Conservation (phyloP, 495 filamentous ascomycete species). For the Penicillium argentinense region DNA sequence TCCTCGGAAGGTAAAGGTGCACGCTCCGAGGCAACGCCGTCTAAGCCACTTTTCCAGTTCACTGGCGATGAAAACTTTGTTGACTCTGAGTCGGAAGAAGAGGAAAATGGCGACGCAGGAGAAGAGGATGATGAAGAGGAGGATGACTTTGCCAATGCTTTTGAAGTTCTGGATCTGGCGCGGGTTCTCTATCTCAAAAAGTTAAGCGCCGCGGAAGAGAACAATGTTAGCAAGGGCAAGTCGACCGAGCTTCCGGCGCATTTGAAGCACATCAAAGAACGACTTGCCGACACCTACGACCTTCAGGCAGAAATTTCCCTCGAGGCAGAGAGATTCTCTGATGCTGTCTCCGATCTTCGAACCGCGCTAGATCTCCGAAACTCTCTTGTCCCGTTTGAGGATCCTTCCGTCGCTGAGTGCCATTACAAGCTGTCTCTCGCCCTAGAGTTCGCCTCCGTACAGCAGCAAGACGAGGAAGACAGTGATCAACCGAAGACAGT, state of each 20-base stretch:
- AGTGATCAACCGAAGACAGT: slow-evolving; percentile 37
- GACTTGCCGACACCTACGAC: slow-evolving; percentile 86
- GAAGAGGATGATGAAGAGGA: slow-evolving; percentile 69
- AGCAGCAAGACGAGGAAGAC: slow-evolving; percentile 50
- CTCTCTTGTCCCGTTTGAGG: slow-evolving; percentile 72
- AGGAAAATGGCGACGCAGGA: slow-evolving; percentile 44
- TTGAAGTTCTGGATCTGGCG: slow-evolving; percentile 87
- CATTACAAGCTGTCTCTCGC: slow-evolving; percentile 96
- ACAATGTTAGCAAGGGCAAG: slow-evolving; percentile 46
- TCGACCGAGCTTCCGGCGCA: slow-evolving; percentile 48
- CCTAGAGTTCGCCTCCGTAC: slow-evolving; percentile 88
- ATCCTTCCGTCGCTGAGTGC: slow-evolving; percentile 83
- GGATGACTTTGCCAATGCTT: slow-evolving; percentile 87
- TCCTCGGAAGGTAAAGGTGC: slow-evolving; percentile 37
- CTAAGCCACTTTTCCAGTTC: slow-evolving; percentile 84
- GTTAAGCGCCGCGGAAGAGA: slow-evolving; percentile 52
- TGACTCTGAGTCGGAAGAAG: slow-evolving; percentile 69
- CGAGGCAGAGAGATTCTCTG: slow-evolving; percentile 84
- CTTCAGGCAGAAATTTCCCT: slow-evolving; percentile 91
- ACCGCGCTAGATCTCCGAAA: slow-evolving; percentile 74
- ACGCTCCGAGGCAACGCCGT: slow-evolving; percentile 39
- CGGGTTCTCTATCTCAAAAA: slow-evolving; percentile 73
- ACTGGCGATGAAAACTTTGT: slow-evolving; percentile 93
- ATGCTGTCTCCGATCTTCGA: slow-evolving; percentile 77
- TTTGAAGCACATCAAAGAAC: slow-evolving; percentile 69